These are phyloP conservation scores for Scutellaria barbata DNA, from an alignment of 257 asterid species.

Conservation along the genomic window DNA sequence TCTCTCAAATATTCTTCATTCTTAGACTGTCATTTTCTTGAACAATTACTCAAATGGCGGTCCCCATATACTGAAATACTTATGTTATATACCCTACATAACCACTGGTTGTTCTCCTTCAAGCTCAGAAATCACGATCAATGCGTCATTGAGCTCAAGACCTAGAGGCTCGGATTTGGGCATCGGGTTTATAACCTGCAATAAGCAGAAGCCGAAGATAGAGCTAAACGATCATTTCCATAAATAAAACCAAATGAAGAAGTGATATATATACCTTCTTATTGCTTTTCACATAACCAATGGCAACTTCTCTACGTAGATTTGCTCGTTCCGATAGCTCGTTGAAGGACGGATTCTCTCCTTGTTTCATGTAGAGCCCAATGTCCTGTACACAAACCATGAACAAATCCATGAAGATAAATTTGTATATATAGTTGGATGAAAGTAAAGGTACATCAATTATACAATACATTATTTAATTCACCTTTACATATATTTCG, in stretches of 20 bases:
- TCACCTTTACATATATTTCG: constrained; percentile 95
- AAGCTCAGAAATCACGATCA: constrained; percentile 89
- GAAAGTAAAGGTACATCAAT: background rate
- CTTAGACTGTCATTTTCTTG: no score
- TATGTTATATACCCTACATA: constrained; percentile 15
- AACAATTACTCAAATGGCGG: no score
- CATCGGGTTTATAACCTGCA: constrained; percentile 86
- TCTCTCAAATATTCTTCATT: no score
- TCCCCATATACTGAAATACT: no score
- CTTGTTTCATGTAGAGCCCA: constrained; percentile 75
- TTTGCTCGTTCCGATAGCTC: constrained; percentile 92
- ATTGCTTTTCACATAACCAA: constrained; percentile 80
- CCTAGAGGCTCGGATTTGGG: constrained; percentile 73
- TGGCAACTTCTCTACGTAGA: constrained; percentile 92
- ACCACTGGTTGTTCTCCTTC: constrained; percentile 75
- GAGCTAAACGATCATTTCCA: constrained; percentile 10
- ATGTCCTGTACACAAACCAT: constrained; percentile 60
- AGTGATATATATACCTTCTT: constrained; percentile 55
- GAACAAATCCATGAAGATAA: constrained; percentile 29
- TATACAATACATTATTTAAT: background rate
- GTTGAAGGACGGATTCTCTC: constrained; percentile 76
- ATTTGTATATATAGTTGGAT: background rate
- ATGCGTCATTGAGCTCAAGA: constrained; percentile 58
- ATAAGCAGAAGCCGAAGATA: constrained; percentile 3
- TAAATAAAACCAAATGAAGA: constrained; percentile 16